Conservation (phyloP, 371 early-diverging fungal genomes). For the Blyttiomyces sp. region DNA sequence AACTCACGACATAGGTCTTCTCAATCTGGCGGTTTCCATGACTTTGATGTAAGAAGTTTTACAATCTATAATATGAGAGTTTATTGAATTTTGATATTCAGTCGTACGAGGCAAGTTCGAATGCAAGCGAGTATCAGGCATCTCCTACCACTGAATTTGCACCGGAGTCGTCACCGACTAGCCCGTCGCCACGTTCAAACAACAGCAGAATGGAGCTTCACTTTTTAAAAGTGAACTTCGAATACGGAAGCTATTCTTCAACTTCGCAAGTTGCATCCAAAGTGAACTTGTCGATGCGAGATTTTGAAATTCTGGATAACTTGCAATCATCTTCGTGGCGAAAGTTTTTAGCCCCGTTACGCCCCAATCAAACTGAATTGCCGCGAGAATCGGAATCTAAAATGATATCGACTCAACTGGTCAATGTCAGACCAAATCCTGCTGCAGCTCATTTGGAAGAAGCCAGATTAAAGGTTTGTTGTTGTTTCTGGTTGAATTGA, state of each 20-base stretch:
- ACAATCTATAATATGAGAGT: no score
- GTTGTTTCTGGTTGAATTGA: neutral
- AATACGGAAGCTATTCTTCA: conserved; percentile 53
- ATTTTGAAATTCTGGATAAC: conserved; percentile 71
- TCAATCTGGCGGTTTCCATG: no score
- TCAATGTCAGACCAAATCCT: conserved; percentile 59
- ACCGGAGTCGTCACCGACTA: no score
- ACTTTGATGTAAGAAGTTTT: no score
- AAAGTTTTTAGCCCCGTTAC: conserved; percentile 66
- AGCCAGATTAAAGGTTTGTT: conserved; percentile 53
- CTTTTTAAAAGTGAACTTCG: neutral
- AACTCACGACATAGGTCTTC: no score
- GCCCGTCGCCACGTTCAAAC: neutral
- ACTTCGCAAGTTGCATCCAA: conserved; percentile 48
- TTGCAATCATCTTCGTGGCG: conserved; percentile 72
- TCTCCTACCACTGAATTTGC: no score
- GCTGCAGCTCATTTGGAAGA: conserved; percentile 52
- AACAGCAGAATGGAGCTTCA: conserved; percentile 2
- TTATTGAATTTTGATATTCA: no score
- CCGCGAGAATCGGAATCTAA: conserved; percentile 62
- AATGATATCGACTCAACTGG: conserved; percentile 66
- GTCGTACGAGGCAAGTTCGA: no score
- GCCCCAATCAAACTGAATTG: conserved; percentile 49
- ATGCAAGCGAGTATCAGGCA: no score
- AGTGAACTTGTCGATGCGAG: conserved; percentile 43